These are phyloP conservation scores for Trametes meyenii DNA, from an alignment of 768 basidiomycete species.

Conservation along the genomic window DNA sequence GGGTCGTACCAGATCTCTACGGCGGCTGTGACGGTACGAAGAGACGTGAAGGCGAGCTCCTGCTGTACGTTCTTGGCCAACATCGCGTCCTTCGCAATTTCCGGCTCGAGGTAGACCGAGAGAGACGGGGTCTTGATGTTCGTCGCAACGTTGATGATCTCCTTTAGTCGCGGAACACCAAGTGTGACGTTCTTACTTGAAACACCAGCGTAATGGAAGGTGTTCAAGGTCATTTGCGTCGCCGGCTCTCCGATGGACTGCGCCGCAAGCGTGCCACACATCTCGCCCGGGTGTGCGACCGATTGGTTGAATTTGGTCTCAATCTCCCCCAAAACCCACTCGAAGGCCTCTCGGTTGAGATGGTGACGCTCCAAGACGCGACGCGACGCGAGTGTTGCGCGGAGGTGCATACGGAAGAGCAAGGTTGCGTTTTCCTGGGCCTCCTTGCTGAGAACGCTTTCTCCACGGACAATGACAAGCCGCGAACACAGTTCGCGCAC, in stretches of 20 bases:
- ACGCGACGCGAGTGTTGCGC: conserved; percentile 84
- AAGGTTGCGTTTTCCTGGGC: conserved; percentile 89
- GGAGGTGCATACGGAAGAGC: conserved; percentile 91
- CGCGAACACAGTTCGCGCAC: conserved; percentile 76
- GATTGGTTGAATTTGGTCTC: conserved; percentile 96
- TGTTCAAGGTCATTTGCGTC: conserved; percentile 99
- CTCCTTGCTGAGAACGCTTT: conserved; percentile 71
- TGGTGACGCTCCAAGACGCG: conserved; percentile 88
- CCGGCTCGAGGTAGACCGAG: conserved; percentile 84
- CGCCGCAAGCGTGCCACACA: conserved; percentile 97
- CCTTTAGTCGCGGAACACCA: conserved; percentile 98
- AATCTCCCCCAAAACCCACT: conserved; percentile 95
- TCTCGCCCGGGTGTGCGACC: conserved; percentile 91
- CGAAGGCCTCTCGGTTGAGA: conserved; percentile 90
- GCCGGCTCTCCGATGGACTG: conserved; percentile 99
- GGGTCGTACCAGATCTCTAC: conserved; percentile 99
- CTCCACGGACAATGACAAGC: conserved; percentile 86
- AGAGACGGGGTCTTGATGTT: conserved; percentile 98
- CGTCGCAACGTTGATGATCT: conserved; percentile 98
- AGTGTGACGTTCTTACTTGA: conserved; percentile 99
- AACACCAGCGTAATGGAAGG: conserved; percentile 99
- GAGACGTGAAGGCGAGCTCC: conserved; percentile 90
- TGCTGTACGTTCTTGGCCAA: conserved; percentile 89
- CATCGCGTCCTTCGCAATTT: conserved; percentile 59
- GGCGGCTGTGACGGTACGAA: conserved; percentile 91